Evolutionary conservation across 2,329 filamentous ascomycete species (phyloP).

Genomic region (Phyllosticta citrichinensis): DNA sequence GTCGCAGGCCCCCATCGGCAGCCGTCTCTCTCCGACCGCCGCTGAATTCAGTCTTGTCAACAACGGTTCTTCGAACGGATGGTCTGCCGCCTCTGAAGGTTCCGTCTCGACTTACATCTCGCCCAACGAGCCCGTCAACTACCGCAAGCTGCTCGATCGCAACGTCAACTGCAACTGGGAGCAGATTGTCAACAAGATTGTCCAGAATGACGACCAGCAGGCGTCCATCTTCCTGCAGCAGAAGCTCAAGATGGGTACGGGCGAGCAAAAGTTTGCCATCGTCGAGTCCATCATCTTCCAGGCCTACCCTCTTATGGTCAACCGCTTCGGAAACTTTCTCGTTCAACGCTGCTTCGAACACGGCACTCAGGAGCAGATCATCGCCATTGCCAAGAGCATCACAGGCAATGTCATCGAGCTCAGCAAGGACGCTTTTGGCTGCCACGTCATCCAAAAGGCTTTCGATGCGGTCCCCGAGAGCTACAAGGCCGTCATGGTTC

Average conservation of each 20-base stretch:
- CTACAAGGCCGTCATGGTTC: conserved; percentile 98
- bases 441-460: conserved; percentile 96
- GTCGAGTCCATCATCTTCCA: conserved; percentile 93
- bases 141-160: conserved; percentile 85
- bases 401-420: conserved; percentile 86
- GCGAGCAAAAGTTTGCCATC: conserved; percentile 94
- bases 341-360: conserved; percentile 99
- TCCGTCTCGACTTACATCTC: conserved; percentile 58
- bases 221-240: conserved; percentile 98
- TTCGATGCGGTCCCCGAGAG: conserved; percentile 97
- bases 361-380: conserved; percentile 85
- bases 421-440: conserved; percentile 98
- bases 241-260: conserved; percentile 92
- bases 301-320: conserved; percentile 93
- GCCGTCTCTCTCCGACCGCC: conserved; percentile 36
- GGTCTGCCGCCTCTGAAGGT: conserved; percentile 10
- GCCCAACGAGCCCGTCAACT: conserved; percentile 87
- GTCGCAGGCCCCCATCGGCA: conserved; percentile 29
- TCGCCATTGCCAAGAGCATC: conserved; percentile 89
- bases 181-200: conserved; percentile 98
- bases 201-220: conserved; percentile 98
- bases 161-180: conserved; percentile 99
- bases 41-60: conserved; percentile 31
- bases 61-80: neutral
- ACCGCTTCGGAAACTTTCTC: conserved; percentile 96